phyloP scores from a whole-genome alignment of 371 early-diverging fungal species.

The Haplosporangium sp. region DNA sequence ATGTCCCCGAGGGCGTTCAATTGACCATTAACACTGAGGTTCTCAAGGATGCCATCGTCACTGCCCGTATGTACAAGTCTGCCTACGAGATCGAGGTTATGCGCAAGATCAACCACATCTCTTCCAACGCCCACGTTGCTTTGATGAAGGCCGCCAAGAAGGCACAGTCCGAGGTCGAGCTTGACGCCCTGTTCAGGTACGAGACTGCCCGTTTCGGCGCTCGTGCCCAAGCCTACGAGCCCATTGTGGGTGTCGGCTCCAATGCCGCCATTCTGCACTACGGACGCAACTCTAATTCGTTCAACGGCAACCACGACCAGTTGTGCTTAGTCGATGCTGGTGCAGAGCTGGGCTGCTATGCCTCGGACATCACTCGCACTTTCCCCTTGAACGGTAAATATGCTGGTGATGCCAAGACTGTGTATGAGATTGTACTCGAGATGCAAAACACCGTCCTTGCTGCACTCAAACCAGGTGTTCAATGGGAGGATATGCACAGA shows the following conservation, averaged over 20 bases:
- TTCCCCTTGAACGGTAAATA: constrained; percentile 90
- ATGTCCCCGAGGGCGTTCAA: constrained; percentile 55
- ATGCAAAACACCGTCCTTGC: constrained; percentile 83
- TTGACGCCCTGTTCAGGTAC: constrained; percentile 83
- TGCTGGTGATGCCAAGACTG: constrained; percentile 75
- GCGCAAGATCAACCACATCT: constrained; percentile 81
- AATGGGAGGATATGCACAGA: constrained; percentile 92
- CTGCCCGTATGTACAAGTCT: constrained; percentile 84
- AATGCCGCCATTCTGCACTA: constrained; percentile 90
- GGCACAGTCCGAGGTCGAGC: constrained; percentile 76
- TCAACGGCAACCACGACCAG: constrained; percentile 63
- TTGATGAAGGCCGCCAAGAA: constrained; percentile 75
- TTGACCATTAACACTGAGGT: constrained; percentile 35
- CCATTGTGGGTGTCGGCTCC: constrained; percentile 85
- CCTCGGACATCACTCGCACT: constrained; percentile 90
- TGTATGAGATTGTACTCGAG: constrained; percentile 86
- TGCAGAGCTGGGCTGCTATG: constrained; percentile 84
- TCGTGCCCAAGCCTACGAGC: constrained; percentile 85
- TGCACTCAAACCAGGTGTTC: constrained; percentile 80
- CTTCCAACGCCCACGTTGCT: constrained; percentile 81
- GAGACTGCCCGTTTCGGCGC: constrained; percentile 77
- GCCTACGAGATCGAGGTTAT: constrained; percentile 81
- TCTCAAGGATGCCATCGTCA: constrained; percentile 72
- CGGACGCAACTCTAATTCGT: constrained; percentile 73
- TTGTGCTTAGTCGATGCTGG: constrained; percentile 91